Conservation (phyloP, 2,329 filamentous ascomycete species). For the Penicillium sclerotiorum region DNA sequence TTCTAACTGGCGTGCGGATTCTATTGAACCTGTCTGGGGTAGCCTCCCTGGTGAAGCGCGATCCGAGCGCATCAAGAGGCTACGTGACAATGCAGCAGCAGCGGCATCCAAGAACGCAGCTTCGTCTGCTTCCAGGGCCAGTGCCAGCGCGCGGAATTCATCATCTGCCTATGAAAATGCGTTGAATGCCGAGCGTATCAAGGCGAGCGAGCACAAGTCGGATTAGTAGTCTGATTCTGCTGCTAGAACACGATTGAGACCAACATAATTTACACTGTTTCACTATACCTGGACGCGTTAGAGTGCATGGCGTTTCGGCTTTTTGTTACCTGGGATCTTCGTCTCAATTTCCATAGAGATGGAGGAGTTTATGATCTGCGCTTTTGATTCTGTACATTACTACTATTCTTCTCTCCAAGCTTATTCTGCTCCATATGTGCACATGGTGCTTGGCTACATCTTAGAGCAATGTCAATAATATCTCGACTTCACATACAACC, state of each 20-base stretch:
- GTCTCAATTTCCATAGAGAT: conserved; percentile 4
- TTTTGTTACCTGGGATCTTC: background rate
- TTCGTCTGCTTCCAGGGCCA: conserved; percentile 7
- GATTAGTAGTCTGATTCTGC: no score
- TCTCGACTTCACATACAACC: background rate
- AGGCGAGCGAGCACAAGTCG: background rate
- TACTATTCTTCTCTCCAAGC: conserved; percentile 10
- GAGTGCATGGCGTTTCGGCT: conserved; percentile 11
- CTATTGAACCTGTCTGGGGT: conserved; percentile 45
- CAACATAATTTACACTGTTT: background rate
- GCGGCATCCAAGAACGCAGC: conserved; percentile 21
- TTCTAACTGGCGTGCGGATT: conserved; percentile 48
- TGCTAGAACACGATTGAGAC: no score
- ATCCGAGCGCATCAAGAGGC: conserved; percentile 39
- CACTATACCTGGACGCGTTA: conserved; percentile 5
- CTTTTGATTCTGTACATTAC: conserved; percentile 7
- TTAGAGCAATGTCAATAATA: background rate
- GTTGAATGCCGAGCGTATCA: conserved; percentile 7
- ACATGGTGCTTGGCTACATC: background rate
- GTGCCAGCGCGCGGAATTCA: conserved; percentile 5
- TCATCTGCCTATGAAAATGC: conserved; percentile 7
- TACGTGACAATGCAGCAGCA: conserved; percentile 35
- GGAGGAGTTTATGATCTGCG: background rate
- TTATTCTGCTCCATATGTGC: conserved; percentile 7
- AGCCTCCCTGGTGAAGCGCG: conserved; percentile 44